Evolutionary conservation across 495 filamentous ascomycete genomes (phyloP), one percentile per base, ranked within the genome.

Genomic region (Trichoderma orchidacearum): DNA sequence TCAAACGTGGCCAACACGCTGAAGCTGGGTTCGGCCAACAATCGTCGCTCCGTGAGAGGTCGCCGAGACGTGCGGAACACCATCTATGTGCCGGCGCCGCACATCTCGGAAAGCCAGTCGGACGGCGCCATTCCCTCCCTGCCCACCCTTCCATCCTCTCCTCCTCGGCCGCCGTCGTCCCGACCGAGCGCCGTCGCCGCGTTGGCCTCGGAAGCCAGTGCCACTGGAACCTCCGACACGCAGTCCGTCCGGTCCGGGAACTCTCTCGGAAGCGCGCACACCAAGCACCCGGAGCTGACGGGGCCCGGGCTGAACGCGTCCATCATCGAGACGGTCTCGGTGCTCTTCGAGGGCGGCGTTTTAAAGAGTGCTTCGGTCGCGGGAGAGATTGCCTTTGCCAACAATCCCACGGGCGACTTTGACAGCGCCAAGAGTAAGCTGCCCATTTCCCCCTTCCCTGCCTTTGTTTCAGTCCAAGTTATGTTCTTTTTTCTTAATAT

Each of bases 1-100:
- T 87, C 90, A 45, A 91, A 86, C 60, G 89, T 96, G 63, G 90
- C 92, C n/a, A 90, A 87, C 63, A 88, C 89, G 11, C 73, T 99
- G 25, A 71, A 70, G 1, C 68, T 68, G 59, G 68, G 74, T 77
- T 77, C 75, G 62, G 62, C 80, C 45, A 82, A 84, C 15, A 74
- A 78, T 61, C 75, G 86, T 35, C 87, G 85, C 68, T 68, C 77
- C 17, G 85, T 87, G 13, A 95, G 93, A 55, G 92, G 94, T 50
- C 85, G 90, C 56, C 80, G 94, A 64, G 90, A 96, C 64, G 92
- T 96, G 45, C 82, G 93, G 27, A 93, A 90, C 64, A 92, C 90
- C 0, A 80, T 93, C 18, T 93, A 89, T 66, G 77, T 91, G 58
- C 85, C 87, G 17, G 55, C 68, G 27, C 59, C 62, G 68, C 73